Evolutionary conservation across 345 rosid genomes (phyloP).

Genomic region (Cochlearia excelsa): DNA sequence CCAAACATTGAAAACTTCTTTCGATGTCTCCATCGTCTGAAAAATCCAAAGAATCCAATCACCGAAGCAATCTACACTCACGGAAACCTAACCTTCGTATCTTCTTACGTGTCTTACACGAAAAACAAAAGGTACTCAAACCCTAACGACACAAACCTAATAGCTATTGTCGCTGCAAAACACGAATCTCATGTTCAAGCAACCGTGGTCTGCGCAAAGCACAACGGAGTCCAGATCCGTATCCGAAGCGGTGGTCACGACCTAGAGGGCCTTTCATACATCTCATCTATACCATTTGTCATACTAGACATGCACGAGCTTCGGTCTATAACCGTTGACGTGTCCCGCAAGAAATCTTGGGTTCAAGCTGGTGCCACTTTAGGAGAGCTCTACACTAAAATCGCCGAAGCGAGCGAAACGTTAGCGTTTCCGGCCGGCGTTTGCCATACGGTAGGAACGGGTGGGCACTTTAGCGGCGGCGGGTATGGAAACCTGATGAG

Average conservation of each 20-base stretch:
- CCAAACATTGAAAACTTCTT: too few species aligned
- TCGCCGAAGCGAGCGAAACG: conserved; percentile 38
- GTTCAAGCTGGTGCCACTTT: conserved; percentile 4
- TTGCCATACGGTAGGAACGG: conserved; percentile 44
- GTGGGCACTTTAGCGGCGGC: conserved; percentile 49
- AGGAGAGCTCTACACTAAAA: conserved; percentile 50
- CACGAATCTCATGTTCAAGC: background rate
- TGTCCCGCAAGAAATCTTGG: conserved; percentile 29
- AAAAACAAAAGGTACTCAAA: conserved; percentile 13
- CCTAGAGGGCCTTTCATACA: conserved; percentile 30
- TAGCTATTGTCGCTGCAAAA: conserved; percentile 26
- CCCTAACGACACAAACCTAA: conserved; percentile 18
- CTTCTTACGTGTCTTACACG: too few species aligned
- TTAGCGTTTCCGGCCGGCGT: conserved; percentile 49
- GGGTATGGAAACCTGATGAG: conserved; percentile 54
- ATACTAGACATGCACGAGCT: conserved; percentile 45
- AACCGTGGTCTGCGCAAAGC: conserved; percentile 32
- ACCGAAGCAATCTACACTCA: too few species aligned
- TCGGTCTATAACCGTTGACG: conserved; percentile 39
- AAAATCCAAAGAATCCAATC: too few species aligned
- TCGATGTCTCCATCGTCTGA: too few species aligned
- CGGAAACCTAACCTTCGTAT: too few species aligned
- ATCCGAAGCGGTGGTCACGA: conserved; percentile 38
- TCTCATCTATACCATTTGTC: conserved; percentile 22
- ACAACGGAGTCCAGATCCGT: conserved; percentile 17